Percentiles rank a stretch among this genome's conserved stretches.
These are phyloP conservation scores for Hypomontagnella monticulosa DNA, from an alignment of 495 filamentous ascomycete species.

Conservation along the genomic window DNA sequence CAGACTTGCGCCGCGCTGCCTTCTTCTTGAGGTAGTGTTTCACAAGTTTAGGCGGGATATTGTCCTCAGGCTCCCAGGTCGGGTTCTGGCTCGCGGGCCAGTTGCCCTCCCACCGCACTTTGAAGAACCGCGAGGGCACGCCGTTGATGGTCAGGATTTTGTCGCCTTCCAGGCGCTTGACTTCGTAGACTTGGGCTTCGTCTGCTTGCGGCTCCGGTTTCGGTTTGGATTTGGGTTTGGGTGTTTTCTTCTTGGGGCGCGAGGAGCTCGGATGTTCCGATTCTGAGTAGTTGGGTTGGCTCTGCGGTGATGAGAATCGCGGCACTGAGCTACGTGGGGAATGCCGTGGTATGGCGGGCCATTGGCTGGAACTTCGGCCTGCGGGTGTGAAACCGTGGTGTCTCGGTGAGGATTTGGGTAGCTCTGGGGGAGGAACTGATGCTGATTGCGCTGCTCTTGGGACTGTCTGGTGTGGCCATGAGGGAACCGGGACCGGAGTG, in stretches of 20 bases:
- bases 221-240: conserved; percentile 5
- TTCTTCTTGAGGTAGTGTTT: conserved; percentile 45
- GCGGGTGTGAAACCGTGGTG: conserved; percentile 38
- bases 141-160: conserved; percentile 43
- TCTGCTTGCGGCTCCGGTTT: conserved; percentile 16
- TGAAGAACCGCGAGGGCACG: conserved; percentile 42
- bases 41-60: conserved; percentile 49
- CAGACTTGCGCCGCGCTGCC: neutral
- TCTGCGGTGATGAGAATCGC: neutral
- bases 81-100: conserved; percentile 59
- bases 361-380: conserved; percentile 22
- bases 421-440: conserved; percentile 5
- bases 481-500: conserved; percentile 31
- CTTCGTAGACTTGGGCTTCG: conserved; percentile 46
- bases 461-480: conserved; percentile 3
- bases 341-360: conserved; percentile 2
- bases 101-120: conserved; percentile 58
- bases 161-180: conserved; percentile 52
- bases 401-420: neutral
- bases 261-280: neutral
- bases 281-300: neutral
- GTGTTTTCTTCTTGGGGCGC: conserved; percentile 6
- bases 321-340: neutral
- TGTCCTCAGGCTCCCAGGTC: conserved; percentile 58
- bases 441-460: neutral